Evolutionary conservation across 495 filamentous ascomycete genomes (phyloP), one percentile per base, ranked within the genome.

Genomic region (Penicillium argentinense): DNA sequence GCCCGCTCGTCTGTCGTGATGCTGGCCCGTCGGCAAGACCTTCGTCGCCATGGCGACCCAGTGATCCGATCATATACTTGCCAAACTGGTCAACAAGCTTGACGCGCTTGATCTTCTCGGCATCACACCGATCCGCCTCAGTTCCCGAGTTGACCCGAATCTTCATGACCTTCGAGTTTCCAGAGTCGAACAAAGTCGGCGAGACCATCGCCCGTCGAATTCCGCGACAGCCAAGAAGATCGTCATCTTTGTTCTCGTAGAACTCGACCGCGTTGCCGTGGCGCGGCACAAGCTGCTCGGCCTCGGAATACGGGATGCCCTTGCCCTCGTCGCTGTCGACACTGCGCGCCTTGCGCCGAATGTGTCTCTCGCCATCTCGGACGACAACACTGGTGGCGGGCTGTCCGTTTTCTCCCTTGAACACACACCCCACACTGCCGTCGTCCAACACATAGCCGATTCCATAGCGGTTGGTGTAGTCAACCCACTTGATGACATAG

Each of bases 81-180:
- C 87, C 90, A 56, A 97, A 96, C 59, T 92, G 91, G 58, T 87
- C 87, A 77, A 92, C 96, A 29, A 96, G 72, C 28, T 85, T 81
- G 43, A 93, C 77, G 30, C 86, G 79, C 61, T 81, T 84, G 53
- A 84, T 75, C 68, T 87, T 88, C 49, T 82, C 81, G 18, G 78
- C 78, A 54, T 86, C 89, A 55, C 53, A 82, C 73, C 32, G 72
- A 54, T 39, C 75, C 55, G 45, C 78, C 6, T 82, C 78, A 13
- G 69, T 54, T 4, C 76, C 75, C 18, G 81, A 74, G 53, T 81
- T 76, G 1, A 66, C 55, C 41, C 72, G 69, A 11, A 79, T 46
- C 9, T 67, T 63, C 42, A 86, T 63, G 6, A 64, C 67, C 18
- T 54, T 49, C 0, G 67, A 57, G 1, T 21, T 50, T 24, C 57